A percentile compares a stretch with the other conserved stretches of the same genome.
These are phyloP conservation scores for Trypanosoma avium DNA, from an alignment of 208 protist species.

Conservation along the genomic window DNA sequence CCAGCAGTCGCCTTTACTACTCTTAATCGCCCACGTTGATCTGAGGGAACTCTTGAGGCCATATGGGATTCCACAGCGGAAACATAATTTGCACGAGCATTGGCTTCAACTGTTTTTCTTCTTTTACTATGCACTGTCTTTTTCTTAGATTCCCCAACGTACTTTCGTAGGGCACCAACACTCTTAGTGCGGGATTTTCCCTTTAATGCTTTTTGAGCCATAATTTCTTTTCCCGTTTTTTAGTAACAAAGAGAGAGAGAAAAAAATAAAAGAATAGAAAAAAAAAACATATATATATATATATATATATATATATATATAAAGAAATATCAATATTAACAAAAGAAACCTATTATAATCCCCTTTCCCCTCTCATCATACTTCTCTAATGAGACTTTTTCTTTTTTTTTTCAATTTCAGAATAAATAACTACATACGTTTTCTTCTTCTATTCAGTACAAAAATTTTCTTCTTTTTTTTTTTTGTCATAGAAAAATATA, in stretches of 20 bases:
- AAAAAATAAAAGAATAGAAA: too few relatives aligned
- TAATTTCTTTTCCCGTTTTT: conserved; percentile 20
- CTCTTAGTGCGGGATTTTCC: conserved; percentile 79
- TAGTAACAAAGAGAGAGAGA: too few relatives aligned
- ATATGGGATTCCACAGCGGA: conserved; percentile 78
- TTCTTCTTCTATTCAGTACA: too few relatives aligned
- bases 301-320: neutral
- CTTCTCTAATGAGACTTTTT: too few relatives aligned
- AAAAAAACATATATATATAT: neutral
- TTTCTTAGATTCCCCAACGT: conserved; percentile 80
- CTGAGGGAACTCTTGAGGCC: conserved; percentile 85
- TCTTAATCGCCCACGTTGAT: conserved; percentile 84
- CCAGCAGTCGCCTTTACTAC: conserved; percentile 61
- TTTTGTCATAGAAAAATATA: too few relatives aligned
- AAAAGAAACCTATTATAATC: too few relatives aligned
- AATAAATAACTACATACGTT: too few relatives aligned
- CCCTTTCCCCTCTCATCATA: too few relatives aligned
- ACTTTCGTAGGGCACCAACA: conserved; percentile 77
- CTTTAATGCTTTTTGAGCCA: conserved; percentile 78
- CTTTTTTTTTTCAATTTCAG: too few relatives aligned
- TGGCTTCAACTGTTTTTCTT: conserved; percentile 49
- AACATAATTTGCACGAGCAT: conserved; percentile 82
- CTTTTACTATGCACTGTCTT: conserved; percentile 75
- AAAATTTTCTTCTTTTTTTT: too few relatives aligned
- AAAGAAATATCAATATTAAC: too few relatives aligned